Evolutionary conservation across 2,329 filamentous ascomycete genomes (phyloP), one percentile per base, ranked within the genome.

Genomic region (Coleophoma crateriformis): DNA sequence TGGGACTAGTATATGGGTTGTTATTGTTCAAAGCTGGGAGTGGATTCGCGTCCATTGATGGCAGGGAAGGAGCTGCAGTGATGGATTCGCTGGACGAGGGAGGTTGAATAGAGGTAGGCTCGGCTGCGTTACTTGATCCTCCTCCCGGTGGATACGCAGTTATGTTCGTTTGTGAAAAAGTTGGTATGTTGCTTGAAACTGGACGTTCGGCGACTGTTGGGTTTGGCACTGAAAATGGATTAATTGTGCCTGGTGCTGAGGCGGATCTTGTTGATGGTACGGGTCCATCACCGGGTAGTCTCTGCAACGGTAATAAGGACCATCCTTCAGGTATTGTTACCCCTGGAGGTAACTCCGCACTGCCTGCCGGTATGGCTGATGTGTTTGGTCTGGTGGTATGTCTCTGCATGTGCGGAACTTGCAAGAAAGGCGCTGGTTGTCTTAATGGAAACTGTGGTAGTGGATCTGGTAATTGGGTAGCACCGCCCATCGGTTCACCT

Each of bases 301-400:
- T 73, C 54, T 84, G 76, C 2, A 87, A 69, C 20, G 83, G 82
- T 42, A 85, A 67, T 37, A 87, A 65, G 19, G 79, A 78, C 83
- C 83, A 87, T 5, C 83, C 83, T 27, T 76, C 72, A 2, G 83
- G 83, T 17, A 87, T 74, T 5, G 77, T 73, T n/a, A 87, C 72
- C 6, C 82, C 82, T 48, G 81, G 76, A 0, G 83, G 83, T 8
- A 86, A 70, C 7, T 84, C 80, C 17, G 77, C 64, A 57, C 79
- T 83, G 15, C 81, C 81, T 3, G 81, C 70, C 4, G 79, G 78
- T 46, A 85, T 82, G 1, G 77, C 69, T 13, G 72, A 65, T 10
- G 74, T 66, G 39, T 74, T 72, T 2, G 70, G 62, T 13, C 72
- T 58, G 11, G 69, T 69, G 20, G 71, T 71, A 54, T 83, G 76